Percentiles rank a stretch among this genome's conserved stretches.
Conservation (phyloP, 208 protist genomes). For the Trypanosoma caninum region DNA sequence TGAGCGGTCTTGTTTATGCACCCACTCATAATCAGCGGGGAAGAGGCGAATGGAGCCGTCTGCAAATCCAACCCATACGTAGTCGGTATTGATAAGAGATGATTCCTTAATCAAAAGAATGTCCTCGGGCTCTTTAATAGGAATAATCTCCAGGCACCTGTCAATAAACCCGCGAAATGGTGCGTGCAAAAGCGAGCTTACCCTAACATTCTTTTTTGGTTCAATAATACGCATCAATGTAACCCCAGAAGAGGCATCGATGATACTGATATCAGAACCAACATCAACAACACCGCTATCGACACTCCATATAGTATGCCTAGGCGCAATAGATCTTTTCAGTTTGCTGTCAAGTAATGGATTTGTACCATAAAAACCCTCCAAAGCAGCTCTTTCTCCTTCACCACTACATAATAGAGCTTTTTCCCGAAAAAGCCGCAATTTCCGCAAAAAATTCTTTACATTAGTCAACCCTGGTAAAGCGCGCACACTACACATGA, state of each 20-base stretch:
- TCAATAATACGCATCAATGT: slow-evolving; percentile 55
- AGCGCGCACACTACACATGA: slow-evolving; percentile 56
- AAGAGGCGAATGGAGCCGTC: slow-evolving; percentile 82
- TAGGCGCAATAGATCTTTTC: slow-evolving; percentile 27
- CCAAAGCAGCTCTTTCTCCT: too few relatives aligned
- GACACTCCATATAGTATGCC: slow-evolving; percentile 51
- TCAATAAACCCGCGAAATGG: slow-evolving; percentile 81
- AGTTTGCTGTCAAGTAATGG: slow-evolving; percentile 11
- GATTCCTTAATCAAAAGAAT: slow-evolving; percentile 52
- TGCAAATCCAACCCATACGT: slow-evolving; percentile 85
- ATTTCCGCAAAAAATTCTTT: slow-evolving; percentile 34
- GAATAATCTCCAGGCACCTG: slow-evolving; percentile 52
- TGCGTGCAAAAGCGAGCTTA: slow-evolving; percentile 67
- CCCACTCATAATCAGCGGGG: slow-evolving; percentile 42
- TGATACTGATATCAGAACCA: slow-evolving; percentile 53
- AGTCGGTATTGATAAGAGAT: slow-evolving; percentile 75
- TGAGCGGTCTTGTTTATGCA: slow-evolving; percentile 54
- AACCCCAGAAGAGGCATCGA: slow-evolving; percentile 44
- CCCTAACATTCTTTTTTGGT: slow-evolving; percentile 60
- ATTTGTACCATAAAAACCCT: background rate
- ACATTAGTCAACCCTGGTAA: slow-evolving; percentile 60
- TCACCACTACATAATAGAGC: background rate
- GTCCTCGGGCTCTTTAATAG: slow-evolving; percentile 54
- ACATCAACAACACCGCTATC: slow-evolving; percentile 45
- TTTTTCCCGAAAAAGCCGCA: background rate